Evolutionary conservation across 2,329 filamentous ascomycete genomes (phyloP), one percentile per base, ranked within the genome.

Genomic region (Curvularia hawaiiensis): DNA sequence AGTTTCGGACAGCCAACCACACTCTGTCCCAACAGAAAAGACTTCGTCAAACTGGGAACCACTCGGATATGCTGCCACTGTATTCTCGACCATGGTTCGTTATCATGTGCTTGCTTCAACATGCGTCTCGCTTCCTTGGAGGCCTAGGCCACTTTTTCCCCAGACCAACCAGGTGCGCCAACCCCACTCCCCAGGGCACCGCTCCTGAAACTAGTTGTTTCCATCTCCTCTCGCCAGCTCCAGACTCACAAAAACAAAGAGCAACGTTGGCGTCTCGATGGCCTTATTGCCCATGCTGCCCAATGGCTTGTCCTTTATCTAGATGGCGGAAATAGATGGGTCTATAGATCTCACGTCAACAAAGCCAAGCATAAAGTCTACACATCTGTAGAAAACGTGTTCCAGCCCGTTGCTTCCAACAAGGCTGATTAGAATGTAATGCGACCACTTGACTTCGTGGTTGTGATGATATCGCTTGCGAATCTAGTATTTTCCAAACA

Each of bases 111-210:
- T 56, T 52, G 50, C 58, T 58, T 55, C 48, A n/a, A 22, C 18
- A 33, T 54, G 43, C 12, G 49, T 40, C 41, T 55, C 51, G 46
- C 47, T 39, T 45, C 38, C 28, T 48, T n/a, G 18, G 33, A 39
- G 54, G 44, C 39, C 52, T 56, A 50, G 51, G 54, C 48, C 50
- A 50, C 47, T 31, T 63, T 56, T 58, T 54, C 52, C 53, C 58
- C 61, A 49, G 57, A 58, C 62, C 58, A 65, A 61, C 61, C 53
- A 61, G 47, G 50, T 57, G 50, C 55, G 41, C 31, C 43, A 38
- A 52, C 54, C 52, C 56, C 59, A 59, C 61, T 55, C 22, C 59
- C 50, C 52, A 56, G 50, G 26, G 38, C 33, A 50, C 28, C 45
- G 14, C 30, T 44, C 52, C 57, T 62, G 61, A 65, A 64, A 64